Evolutionary conservation across 768 basidiomycete genomes (phyloP).

Genomic region (Hypsizygus marmoreus): DNA sequence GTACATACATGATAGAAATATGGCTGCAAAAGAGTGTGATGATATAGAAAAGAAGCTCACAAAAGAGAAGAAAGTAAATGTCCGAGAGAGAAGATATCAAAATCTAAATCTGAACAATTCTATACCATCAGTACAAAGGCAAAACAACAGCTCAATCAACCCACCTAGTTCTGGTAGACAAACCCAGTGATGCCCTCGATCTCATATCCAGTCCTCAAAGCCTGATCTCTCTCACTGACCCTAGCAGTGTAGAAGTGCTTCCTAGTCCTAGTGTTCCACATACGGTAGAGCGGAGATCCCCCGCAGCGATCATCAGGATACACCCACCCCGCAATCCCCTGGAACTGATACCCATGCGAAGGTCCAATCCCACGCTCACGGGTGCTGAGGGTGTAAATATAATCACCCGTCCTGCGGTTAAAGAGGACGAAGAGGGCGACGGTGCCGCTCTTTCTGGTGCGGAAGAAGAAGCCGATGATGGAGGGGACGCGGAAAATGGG

Average conservation of each 20-base stretch:
- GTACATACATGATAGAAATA: no score
- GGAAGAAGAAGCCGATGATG: constrained; percentile 1
- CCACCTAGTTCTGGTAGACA: neutral
- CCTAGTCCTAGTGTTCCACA: neutral
- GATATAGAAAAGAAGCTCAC: no score
- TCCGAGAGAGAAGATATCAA: no score
- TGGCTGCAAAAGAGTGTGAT: no score
- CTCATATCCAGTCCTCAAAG: neutral
- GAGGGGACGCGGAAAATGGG: neutral
- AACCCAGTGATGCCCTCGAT: neutral
- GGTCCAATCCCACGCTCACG: neutral
- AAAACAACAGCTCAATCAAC: no score
- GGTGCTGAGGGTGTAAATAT: neutral
- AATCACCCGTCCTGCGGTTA: neutral
- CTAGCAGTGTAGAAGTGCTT: neutral
- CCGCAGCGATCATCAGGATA: neutral
- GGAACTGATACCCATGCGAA: neutral
- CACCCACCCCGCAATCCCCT: neutral
- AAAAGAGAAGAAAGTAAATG: no score
- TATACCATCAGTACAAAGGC: no score
- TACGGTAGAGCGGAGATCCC: neutral
- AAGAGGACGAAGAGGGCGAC: neutral
- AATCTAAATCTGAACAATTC: no score
- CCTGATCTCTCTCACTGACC: neutral
- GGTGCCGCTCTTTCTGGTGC: neutral